These are phyloP conservation scores for Dispira simplex DNA, from an alignment of 192 early-diverging fungal genomes.

Conservation along the genomic window DNA sequence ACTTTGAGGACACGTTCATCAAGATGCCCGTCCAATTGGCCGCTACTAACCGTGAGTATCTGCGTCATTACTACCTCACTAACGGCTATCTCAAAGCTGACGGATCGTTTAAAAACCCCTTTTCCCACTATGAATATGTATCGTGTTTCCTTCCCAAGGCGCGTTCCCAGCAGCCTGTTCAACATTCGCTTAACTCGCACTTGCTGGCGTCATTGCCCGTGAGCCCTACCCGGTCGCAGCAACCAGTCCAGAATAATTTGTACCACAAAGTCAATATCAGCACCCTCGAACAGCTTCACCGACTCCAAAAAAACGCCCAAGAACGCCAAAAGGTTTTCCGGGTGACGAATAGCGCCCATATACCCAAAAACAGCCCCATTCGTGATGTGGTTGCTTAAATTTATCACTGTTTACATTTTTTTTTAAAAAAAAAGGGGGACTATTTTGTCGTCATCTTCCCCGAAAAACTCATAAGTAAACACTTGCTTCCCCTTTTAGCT, in stretches of 20 bases:
- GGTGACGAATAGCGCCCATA: background rate
- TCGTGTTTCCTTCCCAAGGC: background rate
- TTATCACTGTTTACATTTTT: background rate
- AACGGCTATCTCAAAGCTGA: background rate
- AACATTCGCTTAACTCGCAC: background rate
- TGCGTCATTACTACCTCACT: background rate
- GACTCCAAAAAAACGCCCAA: background rate
- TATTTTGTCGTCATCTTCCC: background rate
- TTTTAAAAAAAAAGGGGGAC: background rate
- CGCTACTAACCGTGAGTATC: slow-evolving; percentile 11
- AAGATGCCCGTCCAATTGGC: slow-evolving; percentile 22
- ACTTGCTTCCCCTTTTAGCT: background rate
- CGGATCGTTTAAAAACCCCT: background rate
- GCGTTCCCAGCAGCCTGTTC: background rate
- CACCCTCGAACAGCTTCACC: slow-evolving; percentile 1
- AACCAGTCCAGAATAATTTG: background rate
- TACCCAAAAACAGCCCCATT: background rate
- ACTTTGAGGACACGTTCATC: slow-evolving; percentile 39
- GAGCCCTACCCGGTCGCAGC: slow-evolving; percentile 2
- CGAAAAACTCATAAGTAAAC: background rate
- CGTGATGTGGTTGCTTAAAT: background rate
- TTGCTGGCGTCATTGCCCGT: background rate
- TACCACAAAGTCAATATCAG: background rate
- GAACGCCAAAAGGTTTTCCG: background rate
- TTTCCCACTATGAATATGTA: slow-evolving; percentile 6